A percentile compares a stretch with the other conserved stretches of the same genome.
Evolutionary conservation across 129 eudicot genomes (phyloP).

Genomic region (Sambucus nigra): DNA sequence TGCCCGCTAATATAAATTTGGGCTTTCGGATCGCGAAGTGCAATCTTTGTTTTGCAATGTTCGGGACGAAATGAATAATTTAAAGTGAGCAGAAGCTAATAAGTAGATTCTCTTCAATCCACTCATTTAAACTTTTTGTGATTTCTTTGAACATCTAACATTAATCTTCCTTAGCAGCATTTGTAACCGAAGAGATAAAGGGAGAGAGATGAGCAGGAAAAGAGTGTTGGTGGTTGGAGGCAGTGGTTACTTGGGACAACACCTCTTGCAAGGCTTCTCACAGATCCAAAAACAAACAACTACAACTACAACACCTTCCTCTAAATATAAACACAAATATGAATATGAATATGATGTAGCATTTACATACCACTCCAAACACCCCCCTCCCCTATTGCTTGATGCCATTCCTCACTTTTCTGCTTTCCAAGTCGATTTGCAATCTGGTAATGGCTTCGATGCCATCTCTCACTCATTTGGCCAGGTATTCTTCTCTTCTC

Average conservation of each 20-base stretch:
- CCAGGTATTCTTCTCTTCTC: slow-evolving; percentile 34
- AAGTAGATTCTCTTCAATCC: too few species aligned
- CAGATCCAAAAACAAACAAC: slow-evolving; percentile 5
- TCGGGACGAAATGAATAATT: too few species aligned
- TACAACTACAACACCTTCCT: not conserved
- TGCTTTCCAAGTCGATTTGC: slow-evolving; percentile 61
- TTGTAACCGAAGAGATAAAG: not conserved
- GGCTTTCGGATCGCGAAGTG: too few species aligned
- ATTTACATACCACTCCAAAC: slow-evolving; percentile 54
- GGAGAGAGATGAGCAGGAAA: slow-evolving; percentile 29
- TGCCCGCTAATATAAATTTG: too few species aligned
- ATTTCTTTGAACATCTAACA: too few species aligned
- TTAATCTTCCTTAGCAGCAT: too few species aligned
- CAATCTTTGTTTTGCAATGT: too few species aligned
- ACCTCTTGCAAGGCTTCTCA: slow-evolving; percentile 48
- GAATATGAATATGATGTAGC: slow-evolving; percentile 23
- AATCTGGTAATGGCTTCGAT: slow-evolving; percentile 51
- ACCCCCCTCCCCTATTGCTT: slow-evolving; percentile 40
- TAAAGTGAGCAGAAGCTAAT: too few species aligned
- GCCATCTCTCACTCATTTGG: slow-evolving; percentile 48
- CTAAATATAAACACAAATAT: too few species aligned
- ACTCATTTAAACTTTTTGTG: too few species aligned
- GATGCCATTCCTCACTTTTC: slow-evolving; percentile 38
- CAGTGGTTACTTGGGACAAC: slow-evolving; percentile 89
- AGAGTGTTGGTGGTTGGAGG: slow-evolving; percentile 71